These are phyloP conservation scores for Pichia sp. DNA, from an alignment of 1,139 yeast genomes.

Conservation along the genomic window DNA sequence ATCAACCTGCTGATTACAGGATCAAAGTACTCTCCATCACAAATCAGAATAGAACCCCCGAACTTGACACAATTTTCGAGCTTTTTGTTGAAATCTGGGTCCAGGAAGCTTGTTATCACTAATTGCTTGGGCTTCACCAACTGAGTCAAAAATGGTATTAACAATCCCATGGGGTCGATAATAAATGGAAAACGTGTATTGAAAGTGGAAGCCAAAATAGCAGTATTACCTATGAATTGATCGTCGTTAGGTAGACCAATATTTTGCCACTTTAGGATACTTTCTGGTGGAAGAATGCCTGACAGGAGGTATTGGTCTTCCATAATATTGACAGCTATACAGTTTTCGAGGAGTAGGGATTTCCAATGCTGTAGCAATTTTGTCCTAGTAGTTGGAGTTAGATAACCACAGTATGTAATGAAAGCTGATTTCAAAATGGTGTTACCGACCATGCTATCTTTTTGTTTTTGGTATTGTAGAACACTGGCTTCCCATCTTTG, in stretches of 20 bases:
- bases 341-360: slow-evolving; percentile 35
- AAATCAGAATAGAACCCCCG: slow-evolving; percentile 70
- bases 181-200: slow-evolving; percentile 49
- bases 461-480: slow-evolving; percentile 44
- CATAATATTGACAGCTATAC: slow-evolving; percentile 40
- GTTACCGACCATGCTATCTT: slow-evolving; percentile 58
- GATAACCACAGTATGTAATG: slow-evolving; percentile 57
- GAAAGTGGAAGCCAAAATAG: slow-evolving; percentile 40
- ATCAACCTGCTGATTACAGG: slow-evolving; percentile 66
- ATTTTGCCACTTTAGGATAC: slow-evolving; percentile 49
- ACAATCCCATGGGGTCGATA: slow-evolving; percentile 66
- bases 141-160: slow-evolving; percentile 41
- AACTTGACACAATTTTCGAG: slow-evolving; percentile 79
- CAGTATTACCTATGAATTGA: slow-evolving; percentile 59
- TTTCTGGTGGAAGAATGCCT: slow-evolving; percentile 41
- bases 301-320: slow-evolving; percentile 33
- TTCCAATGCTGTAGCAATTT: slow-evolving; percentile 42
- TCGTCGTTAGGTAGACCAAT: slow-evolving; percentile 55
- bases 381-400: slow-evolving; percentile 51
- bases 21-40: slow-evolving; percentile 77
- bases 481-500: slow-evolving; percentile 70
- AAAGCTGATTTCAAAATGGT: slow-evolving; percentile 61
- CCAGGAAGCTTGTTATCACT: slow-evolving; percentile 65
- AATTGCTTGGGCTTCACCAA: slow-evolving; percentile 39
- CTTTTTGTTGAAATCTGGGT: slow-evolving; percentile 62